Base-by-base conservation (phyloP, 345 rosid genomes). In the Arabis alpina region DNA sequence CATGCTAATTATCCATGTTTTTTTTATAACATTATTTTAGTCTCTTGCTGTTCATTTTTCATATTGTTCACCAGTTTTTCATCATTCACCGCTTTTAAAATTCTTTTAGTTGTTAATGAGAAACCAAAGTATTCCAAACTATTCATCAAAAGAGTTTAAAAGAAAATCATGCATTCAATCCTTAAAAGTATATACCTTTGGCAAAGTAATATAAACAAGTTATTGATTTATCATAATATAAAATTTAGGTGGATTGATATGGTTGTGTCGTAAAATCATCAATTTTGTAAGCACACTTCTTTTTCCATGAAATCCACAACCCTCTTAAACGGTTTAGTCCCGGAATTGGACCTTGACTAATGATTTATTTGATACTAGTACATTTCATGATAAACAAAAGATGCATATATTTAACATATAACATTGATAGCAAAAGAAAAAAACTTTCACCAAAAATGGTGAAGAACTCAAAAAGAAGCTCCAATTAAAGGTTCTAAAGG, bases 361-460 rank as follows among this genome's bases (percentile, higher is more conserved):
- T 25, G 25, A 57, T 11, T 36, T 45, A 45, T 24, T 15, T 45
- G 15, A 24, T 34, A 19, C 23, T 1, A 45, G 37, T 68, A 58
- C 30, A 40, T 13, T n/a, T 10, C 42, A 66, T 32, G 49, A 41
- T n/a, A 58, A 50, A 5, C 24, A 54, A 19, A 53, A 63, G 24
- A 62, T 23, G 8, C 37, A 60, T 5, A 42, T 42, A n/a, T 23
- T 41, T 37, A 6, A 67, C 28, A 44, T 39, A 68, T 10, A 45
- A 75, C 64, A 61, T 68, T 62, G 69, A 68, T 75, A 54, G 59
- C 70, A 75, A 68, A 75, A 41, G 40, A 68, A 70, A 75, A 54
- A 62, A 55, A 28, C 79, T 54, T 45, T 62, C 70, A 68, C 74
- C 66, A 49, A 56, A 39, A 51, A 56, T 57, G 66, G 67, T 76